Evolutionary conservation across 768 basidiomycete genomes (phyloP).

Genomic region (Hypholoma sublateritium): DNA sequence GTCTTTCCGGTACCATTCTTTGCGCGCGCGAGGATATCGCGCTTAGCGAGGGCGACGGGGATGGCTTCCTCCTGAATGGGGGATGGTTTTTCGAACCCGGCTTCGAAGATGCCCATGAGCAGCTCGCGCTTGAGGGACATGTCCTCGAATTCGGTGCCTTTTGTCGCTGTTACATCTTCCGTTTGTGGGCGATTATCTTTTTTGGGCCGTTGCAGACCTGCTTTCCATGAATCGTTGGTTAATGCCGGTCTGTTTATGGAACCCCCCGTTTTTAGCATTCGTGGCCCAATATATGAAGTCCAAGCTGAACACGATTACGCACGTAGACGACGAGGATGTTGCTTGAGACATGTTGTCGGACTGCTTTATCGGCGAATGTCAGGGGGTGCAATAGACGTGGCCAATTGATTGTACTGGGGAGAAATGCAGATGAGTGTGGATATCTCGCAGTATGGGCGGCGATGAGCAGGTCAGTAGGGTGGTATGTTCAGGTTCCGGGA

Average conservation of each 20-base stretch:
- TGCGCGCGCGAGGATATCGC: conserved; percentile 93
- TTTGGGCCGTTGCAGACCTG: conserved; percentile 78
- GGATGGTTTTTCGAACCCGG: conserved; percentile 94
- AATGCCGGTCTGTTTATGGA: conserved; percentile 28
- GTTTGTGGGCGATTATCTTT: conserved; percentile 95
- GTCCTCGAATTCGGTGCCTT: conserved; percentile 95
- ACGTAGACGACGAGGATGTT: conserved; percentile 27
- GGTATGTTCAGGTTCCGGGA: not conserved
- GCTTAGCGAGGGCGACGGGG: conserved; percentile 88
- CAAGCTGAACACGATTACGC: conserved; percentile 7
- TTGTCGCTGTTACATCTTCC: conserved; percentile 92
- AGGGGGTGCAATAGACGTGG: conserved; percentile 15
- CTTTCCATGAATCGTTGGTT: conserved; percentile 60
- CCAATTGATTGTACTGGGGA: not conserved
- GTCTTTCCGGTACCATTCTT: conserved; percentile 99
- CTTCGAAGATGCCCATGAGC: conserved; percentile 99
- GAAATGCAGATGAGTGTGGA: not conserved
- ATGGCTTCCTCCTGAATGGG: conserved; percentile 99
- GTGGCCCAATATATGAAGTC: not conserved
- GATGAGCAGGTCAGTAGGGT: not conserved
- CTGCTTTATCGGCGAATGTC: conserved; percentile 4
- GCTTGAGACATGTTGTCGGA: conserved; percentile 21
- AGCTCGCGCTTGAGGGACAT: conserved; percentile 91
- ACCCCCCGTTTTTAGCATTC: not conserved
- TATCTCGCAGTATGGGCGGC: not conserved